Conservation (phyloP, 2,329 filamentous ascomycete genomes). For the Neopestalotiopsis sp. region DNA sequence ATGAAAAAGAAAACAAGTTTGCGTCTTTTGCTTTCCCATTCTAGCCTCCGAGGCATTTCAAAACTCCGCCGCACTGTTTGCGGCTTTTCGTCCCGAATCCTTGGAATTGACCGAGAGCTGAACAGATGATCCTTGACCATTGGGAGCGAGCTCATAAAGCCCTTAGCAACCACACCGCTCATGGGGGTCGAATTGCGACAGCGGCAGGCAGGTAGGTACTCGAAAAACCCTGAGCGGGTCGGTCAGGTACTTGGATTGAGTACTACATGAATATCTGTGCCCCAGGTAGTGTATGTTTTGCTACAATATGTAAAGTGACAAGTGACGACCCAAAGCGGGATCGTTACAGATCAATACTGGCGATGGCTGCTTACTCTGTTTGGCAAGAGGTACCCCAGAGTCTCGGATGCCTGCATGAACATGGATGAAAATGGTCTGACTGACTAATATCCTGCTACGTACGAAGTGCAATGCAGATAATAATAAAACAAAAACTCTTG, state of each 20-base stretch:
- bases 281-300: no score
- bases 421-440: neutral
- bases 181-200: neutral
- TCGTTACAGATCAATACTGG: neutral
- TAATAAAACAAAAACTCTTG: no score
- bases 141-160: neutral
- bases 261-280: neutral
- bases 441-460: no score
- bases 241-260: neutral
- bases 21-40: neutral
- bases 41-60: no score
- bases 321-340: neutral
- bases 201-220: neutral
- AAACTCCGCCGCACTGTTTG: neutral
- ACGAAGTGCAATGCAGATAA: no score
- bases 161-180: neutral
- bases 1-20: neutral
- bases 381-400: neutral
- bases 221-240: neutral
- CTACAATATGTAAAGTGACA: neutral
- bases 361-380: no score
- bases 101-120: neutral
- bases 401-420: neutral
- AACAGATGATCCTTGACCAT: neutral
- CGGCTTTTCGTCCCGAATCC: neutral